Evolutionary conservation across 176 grass and related monocot species (phyloP), one percentile per base, ranked within the genome.

Genomic region (Oryza glumipatula): DNA sequence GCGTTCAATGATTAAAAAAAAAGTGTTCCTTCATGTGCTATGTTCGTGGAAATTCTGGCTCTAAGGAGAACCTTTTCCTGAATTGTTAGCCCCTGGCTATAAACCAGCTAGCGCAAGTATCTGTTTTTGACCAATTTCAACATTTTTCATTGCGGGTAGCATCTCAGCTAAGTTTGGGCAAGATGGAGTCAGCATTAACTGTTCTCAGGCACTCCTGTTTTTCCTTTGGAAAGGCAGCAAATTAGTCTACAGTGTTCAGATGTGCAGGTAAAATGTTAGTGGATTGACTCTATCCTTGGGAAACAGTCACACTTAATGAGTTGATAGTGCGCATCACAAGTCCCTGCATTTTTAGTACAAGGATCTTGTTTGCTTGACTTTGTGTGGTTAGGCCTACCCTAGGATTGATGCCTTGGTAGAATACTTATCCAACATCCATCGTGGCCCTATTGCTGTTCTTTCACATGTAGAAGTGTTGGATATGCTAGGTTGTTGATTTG

Each of bases 261-360:
- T 39, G 28, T 69, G 36, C 63, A 39, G 12, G 10, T 28, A n/a
- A 43, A 54, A 56, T 41, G 22, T 43, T 35, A 67, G 54, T 56
- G 23, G 23, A 32, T 32, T 32, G 30, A 23, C 4, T 33, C 39
- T 85, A 65, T 79, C 48, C 46, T n/a, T 52, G 21, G 9, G 41
- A 28, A 73, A 19, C 64, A 32, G 48, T 86, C 79, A 32, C 41
- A 51, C 76, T 73, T 79, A 63, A 69, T 44, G 43, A 38, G 0
- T 41, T 80, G 4, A 13, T 74, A 23, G 11, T 69, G 26, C 26
- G 11, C 11, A 43, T 80, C 10, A 24, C 70, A 76, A 41, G 72
- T 30, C 76, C 51, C 19, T 61, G 23, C 43, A 22, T 52, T 75
- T 89, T 45, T 3, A 52, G 21, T n/a, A 36, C 39, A 77, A 77